Evolutionary conservation across 352 stramenopile genomes (phyloP).

Genomic region (Pythium pyrilobum): DNA sequence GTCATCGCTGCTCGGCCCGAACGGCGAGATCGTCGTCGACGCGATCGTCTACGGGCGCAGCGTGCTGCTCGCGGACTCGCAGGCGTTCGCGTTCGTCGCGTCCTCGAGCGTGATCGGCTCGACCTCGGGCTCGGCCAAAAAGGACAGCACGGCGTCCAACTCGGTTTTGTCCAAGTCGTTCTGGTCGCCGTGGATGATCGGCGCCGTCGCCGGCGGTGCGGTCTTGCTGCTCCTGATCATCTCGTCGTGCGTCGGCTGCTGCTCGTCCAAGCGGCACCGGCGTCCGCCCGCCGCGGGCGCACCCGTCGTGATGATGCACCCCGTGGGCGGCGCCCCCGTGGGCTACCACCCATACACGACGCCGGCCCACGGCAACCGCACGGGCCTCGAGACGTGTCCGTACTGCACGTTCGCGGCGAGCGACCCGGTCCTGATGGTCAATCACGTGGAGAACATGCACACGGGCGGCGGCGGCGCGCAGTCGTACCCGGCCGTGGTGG

Average conservation of each 20-base stretch:
- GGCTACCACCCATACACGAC: slow-evolving; percentile 10
- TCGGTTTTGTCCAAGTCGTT: slow-evolving; percentile 18
- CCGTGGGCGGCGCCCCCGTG: neutral
- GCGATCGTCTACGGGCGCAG: slow-evolving; percentile 62
- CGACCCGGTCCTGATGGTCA: neutral
- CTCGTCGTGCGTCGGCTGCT: slow-evolving; percentile 29
- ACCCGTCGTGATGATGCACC: neutral
- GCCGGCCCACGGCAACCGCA: neutral
- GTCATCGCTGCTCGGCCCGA: slow-evolving; percentile 17
- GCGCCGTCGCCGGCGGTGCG: slow-evolving; percentile 32
- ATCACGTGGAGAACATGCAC: slow-evolving; percentile 17
- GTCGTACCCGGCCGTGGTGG: neutral
- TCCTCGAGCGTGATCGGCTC: slow-evolving; percentile 73
- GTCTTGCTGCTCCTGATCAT: slow-evolving; percentile 52
- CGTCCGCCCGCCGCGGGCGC: neutral
- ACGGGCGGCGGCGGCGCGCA: slow-evolving; percentile 11
- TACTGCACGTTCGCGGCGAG: neutral
- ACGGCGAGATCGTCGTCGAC: slow-evolving; percentile 70
- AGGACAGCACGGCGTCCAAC: neutral
- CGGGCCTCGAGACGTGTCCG: slow-evolving; percentile 33
- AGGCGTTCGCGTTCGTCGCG: slow-evolving; percentile 74
- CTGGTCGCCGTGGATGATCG: slow-evolving; percentile 59
- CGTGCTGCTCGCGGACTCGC: slow-evolving; percentile 44
- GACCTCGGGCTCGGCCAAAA: slow-evolving; percentile 22
- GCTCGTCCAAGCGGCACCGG: slow-evolving; percentile 3